These are phyloP conservation scores for Miscanthus lutarioriparius DNA, from an alignment of 176 grass and related monocot genomes.

Conservation along the genomic window DNA sequence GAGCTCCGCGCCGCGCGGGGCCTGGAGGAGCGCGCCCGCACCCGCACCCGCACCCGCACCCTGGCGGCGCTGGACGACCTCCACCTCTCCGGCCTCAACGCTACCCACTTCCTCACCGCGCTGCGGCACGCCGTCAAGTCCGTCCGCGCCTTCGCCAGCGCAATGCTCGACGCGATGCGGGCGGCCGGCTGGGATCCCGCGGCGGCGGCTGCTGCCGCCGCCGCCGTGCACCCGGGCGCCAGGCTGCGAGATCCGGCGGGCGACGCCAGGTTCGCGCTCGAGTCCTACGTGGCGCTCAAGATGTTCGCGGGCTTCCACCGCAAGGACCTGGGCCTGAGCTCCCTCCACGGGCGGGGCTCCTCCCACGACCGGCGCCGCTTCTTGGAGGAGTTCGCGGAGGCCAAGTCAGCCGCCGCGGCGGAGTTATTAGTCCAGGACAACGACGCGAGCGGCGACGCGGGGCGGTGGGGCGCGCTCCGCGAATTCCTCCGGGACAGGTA, in stretches of 20 bases:
- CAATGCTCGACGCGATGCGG: constrained; percentile 63
- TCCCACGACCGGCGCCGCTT: constrained; percentile 50
- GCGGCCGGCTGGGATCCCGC: constrained; percentile 60
- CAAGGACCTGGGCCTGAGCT: constrained; percentile 41
- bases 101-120: constrained; percentile 72
- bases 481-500: constrained; percentile 62
- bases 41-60: constrained; percentile 44
- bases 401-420: constrained; percentile 27
- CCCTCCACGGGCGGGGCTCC: constrained; percentile 17
- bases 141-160: constrained; percentile 49
- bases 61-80: constrained; percentile 60
- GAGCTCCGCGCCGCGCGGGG: constrained; percentile 28
- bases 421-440: constrained; percentile 8
- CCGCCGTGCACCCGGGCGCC: constrained; percentile 53
- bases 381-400: constrained; percentile 65
- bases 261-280: constrained; percentile 55
- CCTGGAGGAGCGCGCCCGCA: constrained; percentile 56
- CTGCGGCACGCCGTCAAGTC: constrained; percentile 50
- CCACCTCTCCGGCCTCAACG: constrained; percentile 71
- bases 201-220: constrained; percentile 8
- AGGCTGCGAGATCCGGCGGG: constrained; percentile 1
- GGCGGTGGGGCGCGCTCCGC: constrained; percentile 29
- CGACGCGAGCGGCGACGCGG: background rate
- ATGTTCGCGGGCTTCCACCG: constrained; percentile 72
- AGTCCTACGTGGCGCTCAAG: constrained; percentile 66